Percentiles rank a stretch among this genome's conserved stretches.
Conservation (phyloP, 345 rosid species). For the Sonneratia alba region DNA sequence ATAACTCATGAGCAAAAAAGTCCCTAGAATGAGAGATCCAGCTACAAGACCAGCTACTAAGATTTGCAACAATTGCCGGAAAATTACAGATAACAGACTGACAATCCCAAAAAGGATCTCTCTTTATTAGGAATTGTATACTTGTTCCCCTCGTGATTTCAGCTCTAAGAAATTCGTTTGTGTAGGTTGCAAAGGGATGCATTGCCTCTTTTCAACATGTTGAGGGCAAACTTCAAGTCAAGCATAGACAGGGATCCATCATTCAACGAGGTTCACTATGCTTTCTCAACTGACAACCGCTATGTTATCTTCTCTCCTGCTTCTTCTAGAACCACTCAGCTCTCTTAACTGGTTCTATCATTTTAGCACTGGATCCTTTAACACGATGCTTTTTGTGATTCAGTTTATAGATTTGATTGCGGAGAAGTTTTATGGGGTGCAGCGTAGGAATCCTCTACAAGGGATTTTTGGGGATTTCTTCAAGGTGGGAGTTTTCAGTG, state of each 20-base stretch:
- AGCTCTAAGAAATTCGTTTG: neutral
- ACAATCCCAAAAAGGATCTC: no score
- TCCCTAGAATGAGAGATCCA: no score
- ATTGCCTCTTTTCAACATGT: constrained; percentile 82
- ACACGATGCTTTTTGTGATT: constrained; percentile 13
- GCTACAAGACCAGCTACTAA: no score
- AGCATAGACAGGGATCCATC: constrained; percentile 78
- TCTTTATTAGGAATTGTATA: neutral
- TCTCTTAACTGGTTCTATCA: neutral
- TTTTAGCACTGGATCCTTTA: neutral
- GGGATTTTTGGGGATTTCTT: constrained; percentile 85
- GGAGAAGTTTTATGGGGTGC: constrained; percentile 71
- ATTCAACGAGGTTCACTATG: constrained; percentile 52
- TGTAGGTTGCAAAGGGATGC: constrained; percentile 90
- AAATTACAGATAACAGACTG: no score
- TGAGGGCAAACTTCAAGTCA: constrained; percentile 60
- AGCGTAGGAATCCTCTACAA: constrained; percentile 71
- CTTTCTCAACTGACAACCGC: constrained; percentile 4
- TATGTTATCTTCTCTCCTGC: neutral
- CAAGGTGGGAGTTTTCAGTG: constrained; percentile 30
- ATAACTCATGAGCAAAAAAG: no score
- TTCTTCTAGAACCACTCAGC: neutral
- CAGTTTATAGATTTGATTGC: constrained; percentile 83
- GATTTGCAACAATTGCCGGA: no score
- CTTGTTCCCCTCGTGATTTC: neutral